A percentile compares a stretch with the other conserved stretches of the same genome.
phyloP scores from a whole-genome alignment of 1,284 basidiomycete species.

The Paramarasmius palmivorus region DNA sequence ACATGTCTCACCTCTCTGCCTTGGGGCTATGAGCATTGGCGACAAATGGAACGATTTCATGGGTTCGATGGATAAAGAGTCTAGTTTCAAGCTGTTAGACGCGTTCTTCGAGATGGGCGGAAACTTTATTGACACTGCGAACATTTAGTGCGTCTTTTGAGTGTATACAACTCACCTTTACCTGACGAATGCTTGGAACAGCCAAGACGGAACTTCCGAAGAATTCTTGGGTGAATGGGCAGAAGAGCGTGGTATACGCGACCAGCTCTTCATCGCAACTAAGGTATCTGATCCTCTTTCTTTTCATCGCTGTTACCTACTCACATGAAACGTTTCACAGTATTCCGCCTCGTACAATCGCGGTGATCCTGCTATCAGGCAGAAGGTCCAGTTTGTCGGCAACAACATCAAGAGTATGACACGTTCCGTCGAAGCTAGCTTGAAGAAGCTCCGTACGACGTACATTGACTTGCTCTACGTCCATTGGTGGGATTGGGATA shows the following conservation, averaged over 20 bases:
- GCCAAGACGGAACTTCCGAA: too few species aligned
- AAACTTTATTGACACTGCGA: slow-evolving; percentile 13
- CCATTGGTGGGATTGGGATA: slow-evolving; percentile 58
- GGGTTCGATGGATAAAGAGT: background rate
- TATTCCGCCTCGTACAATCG: slow-evolving; percentile 14
- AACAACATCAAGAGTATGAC: slow-evolving; percentile 49
- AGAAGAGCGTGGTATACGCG: slow-evolving; percentile 12
- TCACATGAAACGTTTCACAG: background rate
- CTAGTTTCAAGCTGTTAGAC: background rate
- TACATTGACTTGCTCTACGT: slow-evolving; percentile 58
- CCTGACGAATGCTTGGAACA: slow-evolving; percentile 10
- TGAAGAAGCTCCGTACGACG: slow-evolving; percentile 56
- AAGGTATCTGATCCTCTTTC: slow-evolving; percentile 3
- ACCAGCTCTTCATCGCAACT: slow-evolving; percentile 14
- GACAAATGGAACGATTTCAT: slow-evolving; percentile 20
- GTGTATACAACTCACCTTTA: too few species aligned
- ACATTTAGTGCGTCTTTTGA: slow-evolving; percentile 15
- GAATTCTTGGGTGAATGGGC: slow-evolving; percentile 15
- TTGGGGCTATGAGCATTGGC: slow-evolving; percentile 45
- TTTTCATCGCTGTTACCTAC: background rate
- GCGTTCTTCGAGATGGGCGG: background rate
- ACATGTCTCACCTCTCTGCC: slow-evolving; percentile 42
- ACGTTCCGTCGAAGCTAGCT: slow-evolving; percentile 42
- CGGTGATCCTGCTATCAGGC: slow-evolving; percentile 25
- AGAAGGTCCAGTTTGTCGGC: slow-evolving; percentile 45